Evolutionary conservation across 1,284 basidiomycete genomes (phyloP).

Genomic region (Pisolithus thermaeus): DNA sequence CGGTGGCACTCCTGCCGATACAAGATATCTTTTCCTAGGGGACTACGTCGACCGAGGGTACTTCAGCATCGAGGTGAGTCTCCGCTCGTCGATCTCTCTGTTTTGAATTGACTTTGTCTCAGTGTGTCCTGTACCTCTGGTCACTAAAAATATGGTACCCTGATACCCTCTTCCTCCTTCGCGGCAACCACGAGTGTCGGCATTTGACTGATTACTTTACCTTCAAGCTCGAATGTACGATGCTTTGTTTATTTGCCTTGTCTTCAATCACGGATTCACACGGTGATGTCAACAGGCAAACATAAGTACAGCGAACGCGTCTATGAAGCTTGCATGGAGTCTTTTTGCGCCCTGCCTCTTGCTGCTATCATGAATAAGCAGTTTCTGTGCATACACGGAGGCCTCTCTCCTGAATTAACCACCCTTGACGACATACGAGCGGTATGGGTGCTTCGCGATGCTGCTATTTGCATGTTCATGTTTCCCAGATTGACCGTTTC

Average conservation of each 20-base stretch:
- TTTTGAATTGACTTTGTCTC: constrained; percentile 13
- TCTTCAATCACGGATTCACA: constrained; percentile 5
- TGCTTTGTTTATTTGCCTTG: background rate
- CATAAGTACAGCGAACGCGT: constrained; percentile 91
- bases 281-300: constrained; percentile 55
- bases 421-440: constrained; percentile 85
- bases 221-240: constrained; percentile 85
- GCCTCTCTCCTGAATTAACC: constrained; percentile 85
- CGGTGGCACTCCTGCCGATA: constrained; percentile 89
- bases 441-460: constrained; percentile 35
- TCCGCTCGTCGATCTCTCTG: background rate
- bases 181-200: constrained; percentile 88
- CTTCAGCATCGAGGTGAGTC: constrained; percentile 79
- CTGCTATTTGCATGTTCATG: constrained; percentile 5
- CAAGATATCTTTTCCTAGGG: constrained; percentile 89
- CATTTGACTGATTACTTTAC: constrained; percentile 87
- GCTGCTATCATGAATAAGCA: constrained; percentile 98
- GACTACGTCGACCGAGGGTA: constrained; percentile 96
- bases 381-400: constrained; percentile 94
- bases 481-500: constrained; percentile 80
- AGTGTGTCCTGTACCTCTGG: constrained; percentile 91
- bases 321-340: constrained; percentile 90
- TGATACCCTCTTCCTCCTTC: constrained; percentile 83
- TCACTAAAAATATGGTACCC: constrained; percentile 91
- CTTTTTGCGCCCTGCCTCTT: constrained; percentile 87